Conservation (phyloP, 1,139 yeast species). For the Hemisphaericaspora subhashii region DNA sequence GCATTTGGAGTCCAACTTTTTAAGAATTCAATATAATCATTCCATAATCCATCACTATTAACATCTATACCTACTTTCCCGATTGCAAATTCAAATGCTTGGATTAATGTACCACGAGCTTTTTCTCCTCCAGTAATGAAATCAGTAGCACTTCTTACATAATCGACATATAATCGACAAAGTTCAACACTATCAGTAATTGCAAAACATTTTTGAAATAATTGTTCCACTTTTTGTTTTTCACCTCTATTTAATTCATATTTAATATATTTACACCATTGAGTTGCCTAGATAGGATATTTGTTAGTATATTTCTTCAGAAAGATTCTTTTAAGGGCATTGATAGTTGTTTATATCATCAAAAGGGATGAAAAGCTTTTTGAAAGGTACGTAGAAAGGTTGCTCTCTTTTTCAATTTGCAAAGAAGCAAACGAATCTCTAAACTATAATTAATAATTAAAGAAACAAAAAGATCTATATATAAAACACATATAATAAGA, state of each 20-base stretch:
- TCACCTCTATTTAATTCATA: conserved; percentile 71
- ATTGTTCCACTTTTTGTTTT: conserved; percentile 60
- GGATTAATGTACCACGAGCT: conserved; percentile 72
- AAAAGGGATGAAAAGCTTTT: conserved; percentile 1
- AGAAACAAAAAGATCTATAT: conserved; percentile 2
- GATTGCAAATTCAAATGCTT: conserved; percentile 84
- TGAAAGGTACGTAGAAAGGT: background rate
- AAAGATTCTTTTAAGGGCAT: background rate
- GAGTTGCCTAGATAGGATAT: conserved; percentile 43
- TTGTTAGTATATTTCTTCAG: conserved; percentile 12
- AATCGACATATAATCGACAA: conserved; percentile 74
- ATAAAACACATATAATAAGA: conserved; percentile 2
- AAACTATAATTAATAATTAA: background rate
- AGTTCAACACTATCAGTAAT: conserved; percentile 61
- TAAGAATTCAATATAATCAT: conserved; percentile 77
- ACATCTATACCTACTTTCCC: conserved; percentile 78
- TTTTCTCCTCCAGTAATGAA: conserved; percentile 81
- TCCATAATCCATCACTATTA: conserved; percentile 73
- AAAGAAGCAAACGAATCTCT: background rate
- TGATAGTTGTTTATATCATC: background rate
- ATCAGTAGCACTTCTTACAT: conserved; percentile 78
- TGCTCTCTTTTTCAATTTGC: background rate
- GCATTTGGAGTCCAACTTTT: conserved; percentile 77
- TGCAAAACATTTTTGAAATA: conserved; percentile 63
- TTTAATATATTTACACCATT: conserved; percentile 75